These are phyloP conservation scores for Alternaria arborescens DNA, from an alignment of 2,329 filamentous ascomycete genomes.

Conservation along the genomic window DNA sequence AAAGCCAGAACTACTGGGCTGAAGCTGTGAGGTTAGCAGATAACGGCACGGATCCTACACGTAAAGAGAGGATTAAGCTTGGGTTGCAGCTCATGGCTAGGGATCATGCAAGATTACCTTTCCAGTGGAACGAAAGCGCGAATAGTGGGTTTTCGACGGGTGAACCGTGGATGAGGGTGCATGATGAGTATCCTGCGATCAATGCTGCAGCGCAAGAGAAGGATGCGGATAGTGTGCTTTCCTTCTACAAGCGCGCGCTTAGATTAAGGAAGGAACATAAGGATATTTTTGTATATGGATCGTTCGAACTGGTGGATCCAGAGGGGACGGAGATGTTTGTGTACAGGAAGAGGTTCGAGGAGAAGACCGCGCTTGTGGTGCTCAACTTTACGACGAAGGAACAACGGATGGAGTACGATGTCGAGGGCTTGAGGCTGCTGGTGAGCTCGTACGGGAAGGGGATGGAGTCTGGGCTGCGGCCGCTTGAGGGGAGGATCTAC, in stretches of 20 bases:
- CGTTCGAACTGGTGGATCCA: constrained; percentile 65
- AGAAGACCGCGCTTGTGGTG: constrained; percentile 44
- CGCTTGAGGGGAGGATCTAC: constrained; percentile 52
- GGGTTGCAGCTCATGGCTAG: constrained; percentile 68
- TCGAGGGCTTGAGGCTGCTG: constrained; percentile 52
- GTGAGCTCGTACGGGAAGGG: constrained; percentile 51
- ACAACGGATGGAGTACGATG: constrained; percentile 14
- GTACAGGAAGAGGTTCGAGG: constrained; percentile 47
- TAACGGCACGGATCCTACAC: constrained; percentile 42
- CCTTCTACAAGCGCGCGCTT: constrained; percentile 70
- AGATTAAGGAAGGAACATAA: constrained; percentile 66
- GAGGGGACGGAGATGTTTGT: constrained; percentile 65
- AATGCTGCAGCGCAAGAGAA: constrained; percentile 67
- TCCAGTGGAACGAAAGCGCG: constrained; percentile 71
- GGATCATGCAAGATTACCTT: constrained; percentile 75
- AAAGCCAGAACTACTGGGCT: constrained; percentile 56
- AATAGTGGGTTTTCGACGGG: constrained; percentile 72
- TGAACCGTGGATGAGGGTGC: constrained; percentile 73
- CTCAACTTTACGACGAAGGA: constrained; percentile 49
- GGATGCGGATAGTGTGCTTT: constrained; percentile 62
- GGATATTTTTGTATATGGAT: constrained; percentile 73
- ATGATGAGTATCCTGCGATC: constrained; percentile 65
- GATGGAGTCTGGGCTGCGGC: constrained; percentile 33
- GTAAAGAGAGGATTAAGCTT: constrained; percentile 48
- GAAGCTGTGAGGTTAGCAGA: constrained; percentile 36